Conservation (phyloP, 345 rosid species). For the Heritiera littoralis region DNA sequence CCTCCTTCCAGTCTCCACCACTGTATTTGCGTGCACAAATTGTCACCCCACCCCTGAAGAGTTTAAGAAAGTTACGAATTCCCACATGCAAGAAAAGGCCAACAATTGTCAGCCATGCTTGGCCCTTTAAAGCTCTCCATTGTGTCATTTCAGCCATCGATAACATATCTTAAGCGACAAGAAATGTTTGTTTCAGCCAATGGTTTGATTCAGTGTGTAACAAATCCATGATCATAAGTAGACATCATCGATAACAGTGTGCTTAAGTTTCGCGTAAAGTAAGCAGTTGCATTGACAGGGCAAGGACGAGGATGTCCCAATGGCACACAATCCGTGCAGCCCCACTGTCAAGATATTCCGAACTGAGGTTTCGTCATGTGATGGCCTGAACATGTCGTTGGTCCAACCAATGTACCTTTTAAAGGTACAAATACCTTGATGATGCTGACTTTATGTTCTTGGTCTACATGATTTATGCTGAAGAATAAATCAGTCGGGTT, state of each 20-base stretch:
- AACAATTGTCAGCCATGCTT: not conserved
- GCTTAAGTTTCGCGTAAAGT: no score
- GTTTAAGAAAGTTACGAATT: not conserved
- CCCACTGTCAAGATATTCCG: slow-evolving; percentile 23
- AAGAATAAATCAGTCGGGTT: slow-evolving; percentile 16
- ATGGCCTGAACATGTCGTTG: slow-evolving; percentile 26
- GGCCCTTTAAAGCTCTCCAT: not conserved
- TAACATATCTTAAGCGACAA: not conserved
- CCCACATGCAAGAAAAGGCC: not conserved
- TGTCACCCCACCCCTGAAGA: not conserved
- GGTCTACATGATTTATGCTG: slow-evolving; percentile 34
- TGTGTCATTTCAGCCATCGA: not conserved
- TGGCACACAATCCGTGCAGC: not conserved
- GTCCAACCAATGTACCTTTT: slow-evolving; percentile 30
- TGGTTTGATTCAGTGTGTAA: not conserved
- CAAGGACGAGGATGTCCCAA: slow-evolving; percentile 14
- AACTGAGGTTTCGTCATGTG: slow-evolving; percentile 10
- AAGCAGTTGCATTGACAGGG: not conserved
- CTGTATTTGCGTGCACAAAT: not conserved
- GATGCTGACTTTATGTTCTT: slow-evolving; percentile 41
- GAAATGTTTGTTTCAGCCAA: not conserved
- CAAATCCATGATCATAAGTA: no score
- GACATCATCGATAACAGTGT: no score
- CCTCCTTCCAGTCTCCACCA: not conserved
- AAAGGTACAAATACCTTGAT: slow-evolving; percentile 44